Percentiles rank a stretch among this genome's conserved stretches.
Conservation (phyloP, 2,329 filamentous ascomycete genomes). For the Sordariomycetes sp. region DNA sequence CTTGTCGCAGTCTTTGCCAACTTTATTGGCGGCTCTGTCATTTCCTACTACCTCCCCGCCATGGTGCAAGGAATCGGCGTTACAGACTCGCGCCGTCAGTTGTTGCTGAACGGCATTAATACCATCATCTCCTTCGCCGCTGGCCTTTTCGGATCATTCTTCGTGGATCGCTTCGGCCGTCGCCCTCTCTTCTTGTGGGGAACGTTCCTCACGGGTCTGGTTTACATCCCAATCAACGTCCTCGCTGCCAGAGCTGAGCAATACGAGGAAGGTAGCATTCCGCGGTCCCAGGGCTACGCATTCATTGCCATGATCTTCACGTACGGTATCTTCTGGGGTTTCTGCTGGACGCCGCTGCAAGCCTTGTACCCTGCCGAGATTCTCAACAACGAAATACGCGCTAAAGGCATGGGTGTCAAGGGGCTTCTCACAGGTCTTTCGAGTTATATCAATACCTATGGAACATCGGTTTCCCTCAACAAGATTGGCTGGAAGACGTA, state of each 20-base stretch:
- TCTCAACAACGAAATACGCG: slow-evolving; percentile 20
- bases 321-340: slow-evolving; percentile 31
- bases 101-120: slow-evolving; percentile 27
- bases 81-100: slow-evolving; percentile 20
- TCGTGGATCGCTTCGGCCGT: slow-evolving; percentile 34
- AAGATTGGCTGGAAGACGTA: slow-evolving; percentile 32
- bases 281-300: slow-evolving; percentile 5
- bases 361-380: slow-evolving; percentile 28
- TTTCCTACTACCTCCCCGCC: slow-evolving; percentile 35
- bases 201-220: slow-evolving; percentile 20
- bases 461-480: slow-evolving; percentile 31
- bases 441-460: slow-evolving; percentile 23
- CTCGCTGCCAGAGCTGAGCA: slow-evolving; percentile 16
- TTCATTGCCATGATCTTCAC: slow-evolving; percentile 28
- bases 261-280: too few relatives aligned
- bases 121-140: slow-evolving; percentile 31
- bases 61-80: slow-evolving; percentile 36
- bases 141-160: slow-evolving; percentile 26
- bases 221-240: slow-evolving; percentile 19
- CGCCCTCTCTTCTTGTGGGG: slow-evolving; percentile 35
- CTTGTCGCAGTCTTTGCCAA: slow-evolving; percentile 39
- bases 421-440: slow-evolving; percentile 23
- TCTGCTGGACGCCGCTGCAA: slow-evolving; percentile 36
- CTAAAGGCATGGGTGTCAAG: slow-evolving; percentile 31
- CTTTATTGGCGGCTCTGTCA: slow-evolving; percentile 37